phyloP scores from a whole-genome alignment of 352 stramenopile genomes.

The Globisporangium lucens region DNA sequence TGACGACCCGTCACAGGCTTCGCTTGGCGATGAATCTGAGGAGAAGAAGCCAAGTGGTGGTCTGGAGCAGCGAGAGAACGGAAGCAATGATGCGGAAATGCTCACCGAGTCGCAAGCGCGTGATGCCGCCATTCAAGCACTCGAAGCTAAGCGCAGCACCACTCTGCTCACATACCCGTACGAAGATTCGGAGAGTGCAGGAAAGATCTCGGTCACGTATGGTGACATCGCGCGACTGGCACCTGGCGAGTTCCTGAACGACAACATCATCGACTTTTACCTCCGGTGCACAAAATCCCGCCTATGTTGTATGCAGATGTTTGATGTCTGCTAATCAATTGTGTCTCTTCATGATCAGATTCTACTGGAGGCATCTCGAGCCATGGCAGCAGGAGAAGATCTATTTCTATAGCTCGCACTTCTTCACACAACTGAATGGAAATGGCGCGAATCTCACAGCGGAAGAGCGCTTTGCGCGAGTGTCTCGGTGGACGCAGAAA shows the following conservation, averaged over 20 bases:
- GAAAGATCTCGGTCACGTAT: slow-evolving; percentile 71
- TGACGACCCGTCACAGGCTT: slow-evolving; percentile 12
- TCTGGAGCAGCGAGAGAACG: neutral
- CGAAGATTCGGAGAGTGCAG: slow-evolving; percentile 38
- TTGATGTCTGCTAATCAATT: neutral
- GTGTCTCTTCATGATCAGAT: slow-evolving; percentile 26
- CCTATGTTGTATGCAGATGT: too few relatives aligned
- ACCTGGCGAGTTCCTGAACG: slow-evolving; percentile 92
- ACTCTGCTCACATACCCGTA: slow-evolving; percentile 61
- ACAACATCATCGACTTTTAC: slow-evolving; percentile 93
- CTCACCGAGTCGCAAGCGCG: slow-evolving; percentile 1
- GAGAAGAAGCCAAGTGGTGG: neutral
- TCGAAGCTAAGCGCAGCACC: slow-evolving; percentile 1
- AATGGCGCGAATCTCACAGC: slow-evolving; percentile 22
- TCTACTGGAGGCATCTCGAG: slow-evolving; percentile 66
- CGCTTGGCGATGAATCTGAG: neutral
- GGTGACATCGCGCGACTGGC: slow-evolving; percentile 86
- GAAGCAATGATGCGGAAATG: neutral
- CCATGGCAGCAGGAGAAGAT: slow-evolving; percentile 56
- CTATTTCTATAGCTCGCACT: slow-evolving; percentile 96
- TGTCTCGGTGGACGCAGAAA: slow-evolving; percentile 83
- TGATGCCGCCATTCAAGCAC: neutral
- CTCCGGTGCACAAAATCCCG: slow-evolving; percentile 18
- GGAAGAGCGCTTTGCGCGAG: slow-evolving; percentile 50
- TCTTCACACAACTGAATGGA: slow-evolving; percentile 90